Conservation (phyloP, 169 alveolate species). For the Cryptosporidium viatorum region DNA sequence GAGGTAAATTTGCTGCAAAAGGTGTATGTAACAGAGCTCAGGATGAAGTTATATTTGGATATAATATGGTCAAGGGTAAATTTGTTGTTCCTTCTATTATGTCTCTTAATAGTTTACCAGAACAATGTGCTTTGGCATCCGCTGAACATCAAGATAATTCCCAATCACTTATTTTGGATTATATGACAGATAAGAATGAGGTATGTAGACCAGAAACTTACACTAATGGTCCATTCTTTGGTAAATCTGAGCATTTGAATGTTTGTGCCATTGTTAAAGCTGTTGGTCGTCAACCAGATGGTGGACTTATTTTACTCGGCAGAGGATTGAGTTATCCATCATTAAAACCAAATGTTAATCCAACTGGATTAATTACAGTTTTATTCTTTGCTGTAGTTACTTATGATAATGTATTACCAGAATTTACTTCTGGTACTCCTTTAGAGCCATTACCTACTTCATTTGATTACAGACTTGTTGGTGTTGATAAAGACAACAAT, state of each 20-base stretch:
- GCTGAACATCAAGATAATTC: slow-evolving; percentile 64
- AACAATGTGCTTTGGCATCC: slow-evolving; percentile 36
- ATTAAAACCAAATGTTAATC: slow-evolving; percentile 42
- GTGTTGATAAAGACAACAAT: slow-evolving; percentile 31
- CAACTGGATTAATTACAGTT: slow-evolving; percentile 49
- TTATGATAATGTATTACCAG: slow-evolving; percentile 65
- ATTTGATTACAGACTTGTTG: slow-evolving; percentile 64
- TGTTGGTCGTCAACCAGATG: slow-evolving; percentile 64
- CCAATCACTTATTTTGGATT: slow-evolving; percentile 64
- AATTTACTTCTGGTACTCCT: slow-evolving; percentile 34
- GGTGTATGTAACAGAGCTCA: slow-evolving; percentile 44
- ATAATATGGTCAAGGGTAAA: slow-evolving; percentile 61
- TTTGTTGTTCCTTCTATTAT: slow-evolving; percentile 48
- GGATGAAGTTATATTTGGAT: slow-evolving; percentile 51
- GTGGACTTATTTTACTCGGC: slow-evolving; percentile 71
- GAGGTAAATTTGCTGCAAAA: slow-evolving; percentile 64
- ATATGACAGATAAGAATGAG: slow-evolving; percentile 59
- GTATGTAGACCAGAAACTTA: slow-evolving; percentile 57
- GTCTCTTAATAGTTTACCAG: slow-evolving; percentile 36
- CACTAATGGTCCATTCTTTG: slow-evolving; percentile 57
- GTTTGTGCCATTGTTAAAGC: slow-evolving; percentile 72
- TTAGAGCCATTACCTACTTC: slow-evolving; percentile 61
- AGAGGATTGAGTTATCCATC: slow-evolving; percentile 71
- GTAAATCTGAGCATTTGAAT: slow-evolving; percentile 42
- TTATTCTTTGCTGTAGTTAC: slow-evolving; percentile 67